Conservation (phyloP, 495 filamentous ascomycete genomes). For the Xylaria palmicola region DNA sequence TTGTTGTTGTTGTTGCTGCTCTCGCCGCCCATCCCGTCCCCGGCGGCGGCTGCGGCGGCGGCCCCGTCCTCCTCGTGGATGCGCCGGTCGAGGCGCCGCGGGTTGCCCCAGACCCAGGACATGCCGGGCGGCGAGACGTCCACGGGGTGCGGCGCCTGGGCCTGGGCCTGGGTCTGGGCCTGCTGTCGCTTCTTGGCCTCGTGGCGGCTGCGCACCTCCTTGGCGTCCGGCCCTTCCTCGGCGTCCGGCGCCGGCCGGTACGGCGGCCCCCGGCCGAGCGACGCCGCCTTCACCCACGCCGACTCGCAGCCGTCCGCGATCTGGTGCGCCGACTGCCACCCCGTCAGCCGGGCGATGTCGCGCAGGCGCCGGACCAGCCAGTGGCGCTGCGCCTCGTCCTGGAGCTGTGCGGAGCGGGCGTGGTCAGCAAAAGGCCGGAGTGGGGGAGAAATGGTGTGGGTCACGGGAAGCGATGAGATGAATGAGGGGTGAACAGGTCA, state of each 20-base stretch:
- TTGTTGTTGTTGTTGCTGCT: constrained; percentile 23
- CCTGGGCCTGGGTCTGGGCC: too few species aligned
- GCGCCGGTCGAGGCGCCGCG: constrained; percentile 40
- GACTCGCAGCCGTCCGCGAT: constrained; percentile 83
- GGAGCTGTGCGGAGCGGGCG: constrained; percentile 55
- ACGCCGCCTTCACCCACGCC: constrained; percentile 71
- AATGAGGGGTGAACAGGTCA: neutral
- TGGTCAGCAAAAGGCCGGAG: neutral
- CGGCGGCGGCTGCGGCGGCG: constrained; percentile 4
- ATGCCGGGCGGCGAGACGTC: constrained; percentile 24
- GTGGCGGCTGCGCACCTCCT: constrained; percentile 17
- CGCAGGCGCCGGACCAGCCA: constrained; percentile 73
- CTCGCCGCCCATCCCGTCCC: constrained; percentile 13
- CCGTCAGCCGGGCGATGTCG: constrained; percentile 75
- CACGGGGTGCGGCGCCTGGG: neutral
- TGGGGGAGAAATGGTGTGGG: too few species aligned
- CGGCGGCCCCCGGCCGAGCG: constrained; percentile 70
- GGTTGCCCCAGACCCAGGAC: constrained; percentile 39
- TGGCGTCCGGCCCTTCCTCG: constrained; percentile 18
- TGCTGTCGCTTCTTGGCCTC: constrained; percentile 12
- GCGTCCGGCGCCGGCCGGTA: constrained; percentile 57
- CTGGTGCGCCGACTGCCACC: constrained; percentile 78
- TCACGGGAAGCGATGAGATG: too few species aligned
- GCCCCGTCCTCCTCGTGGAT: constrained; percentile 36
- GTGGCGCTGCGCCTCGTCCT: constrained; percentile 64